phyloP scores from a whole-genome alignment of 2,329 filamentous ascomycete species.

The Alternaria sp. region DNA sequence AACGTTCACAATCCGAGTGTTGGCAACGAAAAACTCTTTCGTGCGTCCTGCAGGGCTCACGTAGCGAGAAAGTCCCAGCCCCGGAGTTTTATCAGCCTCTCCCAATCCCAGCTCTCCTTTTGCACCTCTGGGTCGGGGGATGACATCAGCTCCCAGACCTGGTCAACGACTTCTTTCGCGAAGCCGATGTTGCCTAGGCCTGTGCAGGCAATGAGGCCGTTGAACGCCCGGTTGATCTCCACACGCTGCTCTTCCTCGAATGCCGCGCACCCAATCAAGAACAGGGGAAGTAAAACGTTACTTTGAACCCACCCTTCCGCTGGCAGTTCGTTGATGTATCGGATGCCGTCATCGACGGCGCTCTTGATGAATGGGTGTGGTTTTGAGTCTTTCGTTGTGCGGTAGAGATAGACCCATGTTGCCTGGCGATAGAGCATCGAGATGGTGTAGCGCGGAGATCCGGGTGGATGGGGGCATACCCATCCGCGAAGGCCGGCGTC shows the following conservation, averaged over 20 bases:
- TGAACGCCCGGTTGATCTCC: conserved; percentile 62
- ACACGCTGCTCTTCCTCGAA: conserved; percentile 62
- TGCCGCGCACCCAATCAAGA: conserved; percentile 66
- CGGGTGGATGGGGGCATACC: conserved; percentile 65
- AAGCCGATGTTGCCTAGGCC: conserved; percentile 64
- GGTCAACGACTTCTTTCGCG: conserved; percentile 62
- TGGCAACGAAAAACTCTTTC: background rate
- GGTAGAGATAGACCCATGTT: conserved; percentile 68
- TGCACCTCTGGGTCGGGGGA: conserved; percentile 57
- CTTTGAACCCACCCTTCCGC: conserved; percentile 62
- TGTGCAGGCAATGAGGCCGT: conserved; percentile 61
- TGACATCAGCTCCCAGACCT: conserved; percentile 66
- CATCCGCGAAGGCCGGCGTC: conserved; percentile 76
- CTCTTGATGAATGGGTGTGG: conserved; percentile 61
- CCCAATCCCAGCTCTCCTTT: conserved; percentile 62
- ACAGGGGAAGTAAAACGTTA: conserved; percentile 66
- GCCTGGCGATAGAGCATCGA: conserved; percentile 67
- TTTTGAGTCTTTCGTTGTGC: conserved; percentile 64
- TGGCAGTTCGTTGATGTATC: conserved; percentile 63
- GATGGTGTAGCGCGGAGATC: conserved; percentile 61
- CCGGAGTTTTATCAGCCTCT: conserved; percentile 63
- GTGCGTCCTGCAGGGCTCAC: conserved; percentile 33
- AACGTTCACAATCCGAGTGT: background rate
- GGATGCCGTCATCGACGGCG: conserved; percentile 64
- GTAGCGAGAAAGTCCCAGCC: conserved; percentile 68